phyloP scores from a whole-genome alignment of 2,329 filamentous ascomycete genomes.

The Phyllosticta citriasiana region DNA sequence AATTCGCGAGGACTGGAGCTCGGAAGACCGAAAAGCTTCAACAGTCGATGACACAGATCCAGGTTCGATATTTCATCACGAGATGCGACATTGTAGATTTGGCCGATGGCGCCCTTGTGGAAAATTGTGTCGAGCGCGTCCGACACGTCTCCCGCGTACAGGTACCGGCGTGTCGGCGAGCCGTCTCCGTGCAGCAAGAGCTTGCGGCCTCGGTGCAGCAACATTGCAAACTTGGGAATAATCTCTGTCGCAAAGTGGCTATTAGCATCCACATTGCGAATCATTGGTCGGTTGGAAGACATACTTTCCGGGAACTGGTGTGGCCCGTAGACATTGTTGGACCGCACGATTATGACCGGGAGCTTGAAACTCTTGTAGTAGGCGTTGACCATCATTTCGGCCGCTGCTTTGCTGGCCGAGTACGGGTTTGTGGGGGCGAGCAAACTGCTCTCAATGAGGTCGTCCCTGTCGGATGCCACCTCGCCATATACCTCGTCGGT shows the following conservation, averaged over 20 bases:
- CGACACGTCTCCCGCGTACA: conserved; percentile 69
- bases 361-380: conserved; percentile 76
- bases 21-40: conserved; percentile 50
- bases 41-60: conserved; percentile 54
- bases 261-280: conserved; percentile 4
- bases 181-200: conserved; percentile 70
- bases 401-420: conserved; percentile 69
- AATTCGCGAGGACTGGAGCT: conserved; percentile 35
- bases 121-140: conserved; percentile 79
- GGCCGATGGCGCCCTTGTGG: conserved; percentile 62
- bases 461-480: conserved; percentile 60
- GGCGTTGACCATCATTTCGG: conserved; percentile 80
- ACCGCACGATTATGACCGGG: conserved; percentile 67
- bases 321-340: conserved; percentile 79
- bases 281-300: conserved; percentile 20
- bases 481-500: conserved; percentile 84
- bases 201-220: conserved; percentile 56
- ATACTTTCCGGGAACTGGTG: conserved; percentile 76
- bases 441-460: conserved; percentile 62
- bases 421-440: conserved; percentile 75
- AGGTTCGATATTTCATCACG: conserved; percentile 69
- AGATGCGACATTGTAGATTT: conserved; percentile 76
- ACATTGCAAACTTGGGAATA: conserved; percentile 70
- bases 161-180: conserved; percentile 61
- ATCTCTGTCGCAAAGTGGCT: conserved; percentile 47